A percentile compares a stretch with the other conserved stretches of the same genome.
These are phyloP conservation scores for Nepenthes mirabilis DNA, from an alignment of 148 eudicot genomes.

Conservation along the genomic window DNA sequence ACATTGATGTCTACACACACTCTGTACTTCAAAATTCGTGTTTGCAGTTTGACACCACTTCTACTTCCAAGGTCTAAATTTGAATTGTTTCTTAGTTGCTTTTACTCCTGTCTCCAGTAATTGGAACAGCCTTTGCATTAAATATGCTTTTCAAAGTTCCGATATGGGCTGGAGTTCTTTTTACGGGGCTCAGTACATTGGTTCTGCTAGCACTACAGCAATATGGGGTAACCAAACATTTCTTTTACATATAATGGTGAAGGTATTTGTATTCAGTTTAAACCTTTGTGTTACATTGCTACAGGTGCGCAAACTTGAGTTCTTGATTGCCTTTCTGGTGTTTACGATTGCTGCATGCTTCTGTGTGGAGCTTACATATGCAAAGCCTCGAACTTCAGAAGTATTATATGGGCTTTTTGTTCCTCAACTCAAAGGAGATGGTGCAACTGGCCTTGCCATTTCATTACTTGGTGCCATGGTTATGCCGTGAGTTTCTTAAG, in stretches of 20 bases:
- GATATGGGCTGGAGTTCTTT: conserved; percentile 86
- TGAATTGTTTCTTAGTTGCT: conserved; percentile 4
- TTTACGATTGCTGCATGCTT: conserved; percentile 83
- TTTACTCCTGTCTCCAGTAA: conserved; percentile 33
- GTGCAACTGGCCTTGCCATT: conserved; percentile 85
- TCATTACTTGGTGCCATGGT: conserved; percentile 99
- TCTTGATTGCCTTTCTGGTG: conserved; percentile 74
- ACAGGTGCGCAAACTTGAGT: conserved; percentile 95
- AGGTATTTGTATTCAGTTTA: neutral
- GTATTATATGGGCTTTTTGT: conserved; percentile 76
- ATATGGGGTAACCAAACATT: conserved; percentile 59
- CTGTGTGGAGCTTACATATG: conserved; percentile 76
- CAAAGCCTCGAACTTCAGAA: conserved; percentile 71
- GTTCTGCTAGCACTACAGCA: conserved; percentile 78
- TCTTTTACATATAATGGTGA: neutral
- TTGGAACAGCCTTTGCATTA: conserved; percentile 95
- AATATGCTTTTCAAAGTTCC: conserved; percentile 89
- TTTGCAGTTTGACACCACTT: neutral
- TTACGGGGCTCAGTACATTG: conserved; percentile 90
- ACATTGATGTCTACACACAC: too few relatives aligned
- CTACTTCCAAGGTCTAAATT: neutral
- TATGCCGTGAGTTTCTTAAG: conserved; percentile 74
- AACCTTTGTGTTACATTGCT: neutral
- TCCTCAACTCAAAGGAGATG: conserved; percentile 83
- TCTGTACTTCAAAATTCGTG: too few relatives aligned